Percentiles rank a stretch among this genome's conserved stretches.
phyloP scores from a whole-genome alignment of 495 filamentous ascomycete genomes.

The Cairneyella variabilis region DNA sequence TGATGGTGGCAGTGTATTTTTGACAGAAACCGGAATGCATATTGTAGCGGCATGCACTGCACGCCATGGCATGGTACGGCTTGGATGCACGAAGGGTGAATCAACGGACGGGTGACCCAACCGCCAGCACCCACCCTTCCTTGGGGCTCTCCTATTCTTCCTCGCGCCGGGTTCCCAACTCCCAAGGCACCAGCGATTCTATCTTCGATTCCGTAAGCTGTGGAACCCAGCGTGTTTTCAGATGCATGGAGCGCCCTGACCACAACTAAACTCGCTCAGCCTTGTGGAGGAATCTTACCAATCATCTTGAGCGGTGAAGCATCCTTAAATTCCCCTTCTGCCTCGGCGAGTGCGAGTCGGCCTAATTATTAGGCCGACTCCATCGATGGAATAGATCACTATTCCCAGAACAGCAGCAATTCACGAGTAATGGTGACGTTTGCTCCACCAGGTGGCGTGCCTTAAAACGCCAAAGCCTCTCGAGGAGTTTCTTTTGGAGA shows the following conservation, averaged over 20 bases:
- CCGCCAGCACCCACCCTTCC: no score
- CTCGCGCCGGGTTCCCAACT: background rate
- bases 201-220: slow-evolving; percentile 24
- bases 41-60: no score
- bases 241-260: background rate
- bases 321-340: slow-evolving; percentile 2
- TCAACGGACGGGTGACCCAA: slow-evolving; percentile 3
- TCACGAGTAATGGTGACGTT: slow-evolving; percentile 7
- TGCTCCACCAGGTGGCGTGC: background rate
- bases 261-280: slow-evolving; percentile 7
- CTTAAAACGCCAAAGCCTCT: background rate
- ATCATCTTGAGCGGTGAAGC: background rate
- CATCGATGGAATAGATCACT: no score
- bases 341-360: slow-evolving; percentile 3
- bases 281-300: slow-evolving; percentile 7
- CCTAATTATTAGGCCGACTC: slow-evolving; percentile 11
- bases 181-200: slow-evolving; percentile 21
- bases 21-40: no score
- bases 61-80: background rate
- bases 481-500: background rate
- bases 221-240: background rate
- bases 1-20: slow-evolving; percentile 5
- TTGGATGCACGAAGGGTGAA: background rate
- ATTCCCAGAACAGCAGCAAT: background rate
- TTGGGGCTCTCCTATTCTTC: background rate